Evolutionary conservation across 2,329 filamentous ascomycete genomes (phyloP), one percentile per base, ranked within the genome.

Genomic region (Apiospora koreana): DNA sequence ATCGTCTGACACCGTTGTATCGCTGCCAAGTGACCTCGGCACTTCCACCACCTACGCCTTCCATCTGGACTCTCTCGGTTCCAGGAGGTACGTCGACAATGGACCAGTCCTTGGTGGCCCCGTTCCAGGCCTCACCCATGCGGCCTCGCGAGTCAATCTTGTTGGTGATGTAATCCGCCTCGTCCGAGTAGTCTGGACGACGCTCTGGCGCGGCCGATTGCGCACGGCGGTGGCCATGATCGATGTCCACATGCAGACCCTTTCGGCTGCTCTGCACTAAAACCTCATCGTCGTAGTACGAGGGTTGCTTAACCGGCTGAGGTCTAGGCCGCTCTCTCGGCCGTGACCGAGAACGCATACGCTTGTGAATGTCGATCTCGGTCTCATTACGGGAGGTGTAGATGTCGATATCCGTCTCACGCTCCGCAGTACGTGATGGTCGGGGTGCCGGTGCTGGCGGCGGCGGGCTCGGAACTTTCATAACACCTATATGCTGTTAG

Each of bases 71-170:
- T 50, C 92, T 89, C 82, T 93, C 92, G 0, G 93, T 95, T 71
- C 94, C 94, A 0, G 94, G 93, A 1, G 93, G 94, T 48, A 97
- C 91, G 80, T 97, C 94, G 46, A 97, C 87, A 72, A 97, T 92
- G 69, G 89, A 87, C 93, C 94, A 97, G 76, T 90, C 92, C 73
- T 89, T 90, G 45, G 92, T 94, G 23, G 89, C 90, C 68, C 93
- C 93, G 75, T 92, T 88, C 79, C 87, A 90, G 28, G 92, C 93
- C 80, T 95, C 93, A 68, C 92, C 92, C 76, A 91, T 87, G 72
- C 88, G 89, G 25, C 89, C 90, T 41, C 92, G 89, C 18, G 84
- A 81, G 73, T 89, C 86, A 72, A 90, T 86, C 74, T 83, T 85
- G 71, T 80, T 78, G 35, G 86, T 87, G 72, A 90, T 86, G 71